phyloP scores from a whole-genome alignment of 208 protist species.

The Trichomonas gallinae region DNA sequence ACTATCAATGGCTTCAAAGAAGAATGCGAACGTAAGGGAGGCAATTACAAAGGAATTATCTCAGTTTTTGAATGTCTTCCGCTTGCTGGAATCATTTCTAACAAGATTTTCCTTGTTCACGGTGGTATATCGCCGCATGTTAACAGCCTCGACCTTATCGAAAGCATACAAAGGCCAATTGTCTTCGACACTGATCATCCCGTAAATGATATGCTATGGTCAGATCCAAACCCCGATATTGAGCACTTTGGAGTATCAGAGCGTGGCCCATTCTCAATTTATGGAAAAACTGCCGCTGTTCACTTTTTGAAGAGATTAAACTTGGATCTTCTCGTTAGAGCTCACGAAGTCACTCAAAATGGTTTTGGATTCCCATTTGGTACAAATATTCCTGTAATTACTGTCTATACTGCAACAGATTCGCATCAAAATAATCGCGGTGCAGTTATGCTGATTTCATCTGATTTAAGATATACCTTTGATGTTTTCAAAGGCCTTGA shows the following conservation, averaged over 20 bases:
- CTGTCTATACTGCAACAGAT: neutral
- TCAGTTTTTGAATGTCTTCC: slow-evolving; percentile 65
- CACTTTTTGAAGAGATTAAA: neutral
- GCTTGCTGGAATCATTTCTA: slow-evolving; percentile 50
- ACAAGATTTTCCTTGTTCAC: slow-evolving; percentile 23
- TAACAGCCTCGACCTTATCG: neutral
- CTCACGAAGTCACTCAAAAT: neutral
- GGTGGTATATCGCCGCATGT: neutral
- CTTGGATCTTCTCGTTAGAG: neutral
- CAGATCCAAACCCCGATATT: neutral
- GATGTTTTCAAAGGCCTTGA: neutral
- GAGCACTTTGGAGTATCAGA: neutral
- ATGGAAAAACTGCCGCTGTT: neutral
- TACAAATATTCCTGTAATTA: neutral
- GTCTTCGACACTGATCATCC: neutral
- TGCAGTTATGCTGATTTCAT: neutral
- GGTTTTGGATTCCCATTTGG: neutral
- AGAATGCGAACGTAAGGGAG: slow-evolving; percentile 62
- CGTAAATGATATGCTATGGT: neutral
- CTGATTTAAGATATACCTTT: neutral
- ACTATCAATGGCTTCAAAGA: slow-evolving; percentile 74
- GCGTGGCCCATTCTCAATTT: neutral
- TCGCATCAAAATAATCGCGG: neutral
- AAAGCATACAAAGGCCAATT: neutral
- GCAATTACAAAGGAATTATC: slow-evolving; percentile 48